Base-by-base conservation (phyloP, 2,329 filamentous ascomycete genomes). In the Phaeoacremonium minimum region DNA sequence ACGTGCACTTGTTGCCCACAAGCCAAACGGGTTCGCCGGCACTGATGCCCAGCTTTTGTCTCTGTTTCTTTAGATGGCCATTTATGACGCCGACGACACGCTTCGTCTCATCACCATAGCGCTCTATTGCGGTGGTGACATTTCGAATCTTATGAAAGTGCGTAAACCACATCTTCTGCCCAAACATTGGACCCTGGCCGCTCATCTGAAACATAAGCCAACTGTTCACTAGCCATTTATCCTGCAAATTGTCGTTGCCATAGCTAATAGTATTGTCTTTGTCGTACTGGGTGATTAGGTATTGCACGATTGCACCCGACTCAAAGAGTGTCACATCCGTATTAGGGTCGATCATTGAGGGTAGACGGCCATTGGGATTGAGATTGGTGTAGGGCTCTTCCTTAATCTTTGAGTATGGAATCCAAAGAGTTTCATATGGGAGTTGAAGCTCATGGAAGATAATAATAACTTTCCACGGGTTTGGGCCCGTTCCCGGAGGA, bases 301-400 rank as follows among this genome's bases (percentile, higher is more conserved):
- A 75, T 40, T 67, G 58, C 39, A 75, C 47, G 46, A 73, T 71
- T 9, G 71, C 70, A 16, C 66, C 67, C n/a, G 63, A 67, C 47
- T 74, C 69, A 63, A 66, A 75, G 29, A 69, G 57, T 1, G 59
- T 63, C 28, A 73, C 51, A 39, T 57, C 60, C 30, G 66, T 70
- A 40, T 65, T 64, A 40, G 65, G 63, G 43, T 71, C 38, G 12
- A 31, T 18, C 19, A 37, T 41, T 12, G 38, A 22, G 6, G 38
- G 35, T 3, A 34, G 6, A 9, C 38, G 38, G 9, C 38, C 38
- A 20, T 41, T 41, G 7, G 35, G 38, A 29, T 41, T 38, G 35
- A 38, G n/a, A n/a, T n/a, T n/a, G n/a, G n/a, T n/a, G n/a, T n/a
- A n/a, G n/a, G n/a, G n/a, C n/a, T n/a, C n/a, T n/a, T n/a, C n/a